Base-by-base conservation (phyloP, 352 stramenopile genomes). In the Phytophthora pistaciae region DNA sequence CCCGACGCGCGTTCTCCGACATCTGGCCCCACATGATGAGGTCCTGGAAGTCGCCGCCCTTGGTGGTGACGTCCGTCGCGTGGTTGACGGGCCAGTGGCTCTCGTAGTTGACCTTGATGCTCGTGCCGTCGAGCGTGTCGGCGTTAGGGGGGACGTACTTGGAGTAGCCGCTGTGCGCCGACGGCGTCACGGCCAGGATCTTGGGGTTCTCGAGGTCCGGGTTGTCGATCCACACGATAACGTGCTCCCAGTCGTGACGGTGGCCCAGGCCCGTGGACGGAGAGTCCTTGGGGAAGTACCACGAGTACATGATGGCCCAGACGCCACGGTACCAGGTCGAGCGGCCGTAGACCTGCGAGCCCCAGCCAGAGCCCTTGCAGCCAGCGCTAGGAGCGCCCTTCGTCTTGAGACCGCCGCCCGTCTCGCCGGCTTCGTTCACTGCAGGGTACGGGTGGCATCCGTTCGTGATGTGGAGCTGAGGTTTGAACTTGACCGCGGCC, bases 201-300 rank as follows among this genome's bases (percentile, higher is more conserved):
- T 46, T 60, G 3, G 68, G 42, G 38, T 67, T 64, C 14, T 63
- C 49, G 3, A 60, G 21, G 6, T 42, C 44, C 4, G 57, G 56
- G n/a, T 72, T 66, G 20, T 76, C 64, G 10, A 66, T 67, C 67
- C 67, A 74, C 14, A 74, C 61, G 29, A 70, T 55, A 38, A 70
- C 49, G 36, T 72, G 49, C 38, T 70, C 68, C 62, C 56, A 75
- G n/a, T 60, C 56, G 52, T 74, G 68, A 38, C 68, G 68, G 23
- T 75, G 56, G 20, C 68, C 56, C 5, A 56, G 13, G 10, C 44
- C 38, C 1, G 27, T 21, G 3, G 55, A 56, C 4, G 27, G n/a
- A 0, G 21, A 42, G 8, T 62, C 62, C 48, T 67, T 75, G 6
- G 68, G 68, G 21, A 72, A 66, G 31, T 75, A 75, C 56, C 49